Conservation (phyloP, 2,329 filamentous ascomycete species). For the Colletotrichum truncatum region DNA sequence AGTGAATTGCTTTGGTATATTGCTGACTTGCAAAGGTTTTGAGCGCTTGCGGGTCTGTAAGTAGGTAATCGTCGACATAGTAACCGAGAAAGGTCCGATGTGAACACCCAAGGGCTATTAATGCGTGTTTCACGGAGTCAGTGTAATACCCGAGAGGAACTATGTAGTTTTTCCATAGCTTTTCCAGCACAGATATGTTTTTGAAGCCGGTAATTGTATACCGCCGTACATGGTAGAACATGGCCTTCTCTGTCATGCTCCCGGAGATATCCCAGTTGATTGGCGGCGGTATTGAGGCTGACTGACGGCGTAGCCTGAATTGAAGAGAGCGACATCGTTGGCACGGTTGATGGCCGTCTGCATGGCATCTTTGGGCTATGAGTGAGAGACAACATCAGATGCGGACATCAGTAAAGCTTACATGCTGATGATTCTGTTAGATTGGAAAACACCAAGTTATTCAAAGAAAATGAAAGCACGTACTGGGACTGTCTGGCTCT, state of each 20-base stretch:
- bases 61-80: neutral
- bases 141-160: constrained; percentile 8
- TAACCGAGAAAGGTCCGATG: neutral
- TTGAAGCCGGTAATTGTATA: neutral
- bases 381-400: neutral
- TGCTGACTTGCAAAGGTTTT: neutral
- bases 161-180: constrained; percentile 10
- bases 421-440: neutral
- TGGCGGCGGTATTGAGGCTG: neutral
- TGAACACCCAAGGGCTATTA: neutral
- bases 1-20: neutral
- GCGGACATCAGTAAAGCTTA: too few species aligned
- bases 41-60: neutral
- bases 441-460: neutral
- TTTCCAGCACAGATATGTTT: neutral
- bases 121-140: neutral
- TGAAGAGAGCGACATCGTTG: neutral
- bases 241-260: neutral
- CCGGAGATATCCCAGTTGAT: neutral
- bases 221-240: constrained; percentile 11
- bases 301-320: neutral
- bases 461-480: too few species aligned
- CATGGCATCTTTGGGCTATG: neutral
- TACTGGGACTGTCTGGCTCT: too few species aligned
- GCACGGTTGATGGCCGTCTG: neutral